Conservation (phyloP, 2,329 filamentous ascomycete genomes). For the Alternaria tenuissima region DNA sequence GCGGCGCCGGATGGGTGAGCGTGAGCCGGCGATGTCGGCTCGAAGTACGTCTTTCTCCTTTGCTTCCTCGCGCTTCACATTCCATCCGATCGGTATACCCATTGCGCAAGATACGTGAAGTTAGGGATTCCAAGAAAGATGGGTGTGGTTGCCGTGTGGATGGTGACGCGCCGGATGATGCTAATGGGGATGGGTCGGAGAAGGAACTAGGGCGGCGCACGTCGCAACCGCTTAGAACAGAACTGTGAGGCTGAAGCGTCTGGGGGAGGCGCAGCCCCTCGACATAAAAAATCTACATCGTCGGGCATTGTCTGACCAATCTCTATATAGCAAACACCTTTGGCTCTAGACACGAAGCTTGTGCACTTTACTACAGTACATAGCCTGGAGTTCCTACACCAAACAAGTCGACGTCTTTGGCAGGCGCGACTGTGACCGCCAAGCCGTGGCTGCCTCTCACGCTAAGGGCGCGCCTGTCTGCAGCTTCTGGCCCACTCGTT, state of each 20-base stretch:
- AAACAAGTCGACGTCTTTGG: slow-evolving; percentile 16
- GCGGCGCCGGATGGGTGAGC: slow-evolving; percentile 67
- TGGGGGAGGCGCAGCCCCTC: slow-evolving; percentile 16
- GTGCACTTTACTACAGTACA: background rate
- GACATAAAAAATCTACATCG: background rate
- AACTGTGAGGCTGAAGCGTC: slow-evolving; percentile 33
- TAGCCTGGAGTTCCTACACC: background rate
- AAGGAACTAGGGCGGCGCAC: slow-evolving; percentile 24
- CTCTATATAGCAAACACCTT: background rate
- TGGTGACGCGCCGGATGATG: slow-evolving; percentile 33
- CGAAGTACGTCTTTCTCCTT: slow-evolving; percentile 56
- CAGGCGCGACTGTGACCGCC: slow-evolving; percentile 28
- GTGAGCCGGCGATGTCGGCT: slow-evolving; percentile 61
- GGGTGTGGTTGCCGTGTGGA: slow-evolving; percentile 24
- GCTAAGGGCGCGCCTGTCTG: slow-evolving; percentile 25
- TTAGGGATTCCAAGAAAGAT: slow-evolving; percentile 20
- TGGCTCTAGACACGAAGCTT: background rate
- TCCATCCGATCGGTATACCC: slow-evolving; percentile 59
- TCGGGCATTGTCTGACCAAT: background rate
- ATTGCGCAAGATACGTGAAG: slow-evolving; percentile 45
- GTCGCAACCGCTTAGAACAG: slow-evolving; percentile 19
- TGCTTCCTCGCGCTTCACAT: slow-evolving; percentile 61
- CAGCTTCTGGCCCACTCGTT: slow-evolving; percentile 35
- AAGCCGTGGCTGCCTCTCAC: slow-evolving; percentile 32
- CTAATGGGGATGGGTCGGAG: slow-evolving; percentile 23